A percentile compares a stretch with the other conserved stretches of the same genome.
Conservation (phyloP, 495 filamentous ascomycete species). For the Neurospora intermedia region DNA sequence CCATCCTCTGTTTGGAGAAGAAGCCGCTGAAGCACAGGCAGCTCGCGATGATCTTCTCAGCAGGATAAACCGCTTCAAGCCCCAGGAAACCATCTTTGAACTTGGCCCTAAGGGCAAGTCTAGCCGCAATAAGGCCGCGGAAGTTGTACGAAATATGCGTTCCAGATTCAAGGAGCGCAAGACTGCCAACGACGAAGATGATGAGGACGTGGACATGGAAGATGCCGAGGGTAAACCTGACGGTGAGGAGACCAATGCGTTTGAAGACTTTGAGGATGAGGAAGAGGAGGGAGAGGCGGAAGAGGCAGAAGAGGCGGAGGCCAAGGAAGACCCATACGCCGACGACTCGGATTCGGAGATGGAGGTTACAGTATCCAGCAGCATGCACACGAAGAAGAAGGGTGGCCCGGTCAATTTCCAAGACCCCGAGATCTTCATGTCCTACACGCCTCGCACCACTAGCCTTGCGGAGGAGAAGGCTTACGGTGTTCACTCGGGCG, state of each 20-base stretch:
- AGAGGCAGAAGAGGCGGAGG: constrained; percentile 28
- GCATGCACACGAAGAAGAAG: constrained; percentile 32
- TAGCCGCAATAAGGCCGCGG: constrained; percentile 57
- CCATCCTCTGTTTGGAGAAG: constrained; percentile 67
- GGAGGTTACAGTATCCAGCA: constrained; percentile 69
- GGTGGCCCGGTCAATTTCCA: constrained; percentile 47
- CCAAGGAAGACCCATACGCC: constrained; percentile 30
- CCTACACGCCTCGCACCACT: constrained; percentile 67
- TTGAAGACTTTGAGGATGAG: constrained; percentile 16
- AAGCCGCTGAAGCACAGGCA: constrained; percentile 48
- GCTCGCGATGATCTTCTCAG: constrained; percentile 77
- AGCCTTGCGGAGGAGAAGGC: constrained; percentile 78
- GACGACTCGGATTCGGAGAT: constrained; percentile 65
- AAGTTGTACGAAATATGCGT: constrained; percentile 63
- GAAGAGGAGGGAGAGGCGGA: constrained; percentile 23
- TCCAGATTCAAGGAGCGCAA: constrained; percentile 46
- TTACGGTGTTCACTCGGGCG: constrained; percentile 83
- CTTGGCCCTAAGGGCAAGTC: constrained; percentile 59
- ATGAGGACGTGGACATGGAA: constrained; percentile 22
- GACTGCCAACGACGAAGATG: constrained; percentile 22
- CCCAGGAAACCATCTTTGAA: constrained; percentile 90
- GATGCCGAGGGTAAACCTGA: constrained; percentile 25
- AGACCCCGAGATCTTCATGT: constrained; percentile 90
- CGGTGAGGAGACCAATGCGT: constrained; percentile 2
- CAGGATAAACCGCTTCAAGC: constrained; percentile 74